Percentiles rank a stretch among this genome's conserved stretches.
These are phyloP conservation scores for Quercus rubra DNA, from an alignment of 306 rosid species.

Conservation along the genomic window DNA sequence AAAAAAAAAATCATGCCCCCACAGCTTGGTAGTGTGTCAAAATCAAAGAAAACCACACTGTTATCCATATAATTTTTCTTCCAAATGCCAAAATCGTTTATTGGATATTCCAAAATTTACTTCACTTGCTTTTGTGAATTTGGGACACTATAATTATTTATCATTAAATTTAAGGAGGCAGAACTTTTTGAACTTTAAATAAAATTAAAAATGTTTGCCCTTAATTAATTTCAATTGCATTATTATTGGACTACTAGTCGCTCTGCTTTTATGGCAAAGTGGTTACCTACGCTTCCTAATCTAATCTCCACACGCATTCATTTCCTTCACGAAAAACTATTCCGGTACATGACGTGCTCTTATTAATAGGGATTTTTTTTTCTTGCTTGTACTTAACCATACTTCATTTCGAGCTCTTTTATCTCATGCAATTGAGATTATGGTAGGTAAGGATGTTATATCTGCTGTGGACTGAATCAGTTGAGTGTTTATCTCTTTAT, in stretches of 20 bases:
- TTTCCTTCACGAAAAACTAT: conserved; percentile 43
- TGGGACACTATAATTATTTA: background rate
- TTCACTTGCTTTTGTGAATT: background rate
- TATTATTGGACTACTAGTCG: background rate
- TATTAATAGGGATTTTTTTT: background rate
- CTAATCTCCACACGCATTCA: conserved; percentile 42
- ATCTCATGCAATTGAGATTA: background rate
- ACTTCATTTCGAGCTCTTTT: background rate
- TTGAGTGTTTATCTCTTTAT: conserved; percentile 25
- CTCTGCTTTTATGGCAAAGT: background rate
- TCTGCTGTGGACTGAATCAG: conserved; percentile 31
- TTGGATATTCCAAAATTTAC: conserved; percentile 22
- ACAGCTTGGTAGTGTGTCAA: conserved; percentile 29
- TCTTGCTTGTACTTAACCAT: background rate
- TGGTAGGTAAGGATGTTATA: conserved; percentile 60
- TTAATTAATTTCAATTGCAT: too few species aligned
- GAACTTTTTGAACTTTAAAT: too few species aligned
- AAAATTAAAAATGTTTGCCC: too few species aligned
- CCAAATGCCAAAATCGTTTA: conserved; percentile 26
- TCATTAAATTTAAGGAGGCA: too few species aligned
- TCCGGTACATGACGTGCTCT: conserved; percentile 17
- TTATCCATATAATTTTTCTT: conserved; percentile 17
- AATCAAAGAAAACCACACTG: conserved; percentile 17
- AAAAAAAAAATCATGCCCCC: background rate
- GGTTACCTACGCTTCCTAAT: conserved; percentile 34